Evolutionary conservation across 1,284 basidiomycete genomes (phyloP), one percentile per base, ranked within the genome.

Genomic region (Ceratobasidium sp.): DNA sequence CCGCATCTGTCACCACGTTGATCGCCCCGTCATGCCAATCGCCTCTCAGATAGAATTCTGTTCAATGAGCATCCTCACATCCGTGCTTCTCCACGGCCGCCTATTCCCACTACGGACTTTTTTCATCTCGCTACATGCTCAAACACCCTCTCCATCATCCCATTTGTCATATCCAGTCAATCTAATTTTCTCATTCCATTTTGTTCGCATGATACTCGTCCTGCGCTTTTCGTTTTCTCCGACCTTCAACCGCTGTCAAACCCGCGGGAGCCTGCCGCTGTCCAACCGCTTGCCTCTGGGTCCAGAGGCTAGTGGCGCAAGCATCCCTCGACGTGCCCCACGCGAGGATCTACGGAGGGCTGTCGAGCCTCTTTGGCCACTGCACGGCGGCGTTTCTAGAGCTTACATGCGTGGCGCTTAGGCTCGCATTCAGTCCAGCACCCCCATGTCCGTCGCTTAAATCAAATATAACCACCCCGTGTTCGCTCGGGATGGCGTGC

Each of bases 121-220:
- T 36, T 58, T 58, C 55, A 58, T 58, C 55, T 58, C 50, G n/a
- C 8, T 32, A 12, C 28, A 5, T 10, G 9, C 50, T 53, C 55
- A 58, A 58, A 58, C 32, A 58, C 55, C n/a, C 18, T 36, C 16
- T 30, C 55, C 36, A n/a, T 28, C 32, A 32, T 21, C 55, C 55
- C 18, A 58, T 58, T 58, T 58, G 55, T 58, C 55, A 30, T 58
- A 53, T 58, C 55, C 18, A 58, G n/a, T n/a, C 55, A 28, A 58
- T n/a, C 21, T 28, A 26, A 53, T 32, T 53, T 53, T 53, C 18
- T n/a, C n/a, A n/a, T n/a, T 23, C 30, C 6, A 10, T 58, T 58
- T 58, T 34, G 32, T 58, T 16, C 55, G 39, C 55, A 58, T 36
- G 55, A 39, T 30, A 57, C 55, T 53, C 50, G 26, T 12, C 14